Base-by-base conservation (phyloP, 176 grass and related monocot species). In the Eragrostis curvula region DNA sequence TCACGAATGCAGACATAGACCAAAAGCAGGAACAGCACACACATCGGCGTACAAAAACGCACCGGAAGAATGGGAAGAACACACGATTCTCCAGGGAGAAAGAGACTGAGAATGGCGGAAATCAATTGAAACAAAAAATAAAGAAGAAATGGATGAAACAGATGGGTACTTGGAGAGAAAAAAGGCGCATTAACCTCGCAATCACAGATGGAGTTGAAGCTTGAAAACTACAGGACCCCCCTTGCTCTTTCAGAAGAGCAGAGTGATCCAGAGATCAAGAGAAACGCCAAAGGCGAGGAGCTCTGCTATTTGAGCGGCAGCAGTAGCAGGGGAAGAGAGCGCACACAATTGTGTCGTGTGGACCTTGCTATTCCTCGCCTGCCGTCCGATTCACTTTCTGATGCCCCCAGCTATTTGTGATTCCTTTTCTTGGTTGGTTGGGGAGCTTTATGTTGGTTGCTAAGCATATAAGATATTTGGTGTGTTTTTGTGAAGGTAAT, bases 201-300 rank as follows among this genome's bases (percentile, higher is more conserved):
- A 71, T 66, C 71, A 78, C 79, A 82, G 55, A 78, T 9, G 20
- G 52, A 78, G 79, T 70, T 24, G 39, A 30, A 78, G 51, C 51
- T 43, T 65, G 58, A 5, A 55, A 83, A 8, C 60, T 17, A 72
- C 52, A 74, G 24, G 36, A 57, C 27, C 9, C 28, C 46, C 66
- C 24, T n/a, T 75, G 74, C 40, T 59, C 25, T 29, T 60, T 29
- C 9, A 66, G 79, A 12, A 11, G 8, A 40, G 41, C 24, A 17
- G 41, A 12, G 42, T 41, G 53, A 20, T 40, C 3, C 24, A 36
- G 32, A 25, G 55, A 42, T 4, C 18, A 23, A 47, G 63, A 49
- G 64, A 56, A 87, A 44, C 27, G 72, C 71, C 63, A 50, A 63
- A 15, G 36, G 47, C 20, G 52, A 56, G 52, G 52, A 56, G 52